phyloP scores from a whole-genome alignment of 192 early-diverging fungal genomes.

The Coemansia sp. region DNA sequence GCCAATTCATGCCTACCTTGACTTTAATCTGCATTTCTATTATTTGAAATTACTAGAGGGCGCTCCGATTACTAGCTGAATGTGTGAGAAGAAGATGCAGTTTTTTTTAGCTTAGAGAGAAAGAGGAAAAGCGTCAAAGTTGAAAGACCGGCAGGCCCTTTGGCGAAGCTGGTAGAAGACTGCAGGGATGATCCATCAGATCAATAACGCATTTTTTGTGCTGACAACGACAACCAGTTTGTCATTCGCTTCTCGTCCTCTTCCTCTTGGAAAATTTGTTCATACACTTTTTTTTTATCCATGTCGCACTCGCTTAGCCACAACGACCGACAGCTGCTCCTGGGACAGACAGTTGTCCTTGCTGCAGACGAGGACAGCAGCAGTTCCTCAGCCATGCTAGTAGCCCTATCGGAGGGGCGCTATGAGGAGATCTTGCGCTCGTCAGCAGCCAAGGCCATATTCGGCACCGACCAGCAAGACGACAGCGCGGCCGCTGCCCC shows the following conservation, averaged over 20 bases:
- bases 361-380: background rate
- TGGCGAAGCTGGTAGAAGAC: too few species aligned
- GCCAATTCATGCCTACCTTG: constrained; percentile 16
- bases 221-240: too few species aligned
- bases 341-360: constrained; percentile 20
- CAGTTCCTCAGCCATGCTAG: background rate
- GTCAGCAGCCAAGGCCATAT: constrained; percentile 42
- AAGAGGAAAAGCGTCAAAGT: too few species aligned
- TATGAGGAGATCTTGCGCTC: constrained; percentile 59
- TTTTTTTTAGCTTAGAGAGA: too few species aligned
- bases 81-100: constrained; percentile 2
- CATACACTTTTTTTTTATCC: background rate
- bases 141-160: too few species aligned
- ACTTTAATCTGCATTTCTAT: constrained; percentile 24
- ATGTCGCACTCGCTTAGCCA: background rate
- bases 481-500: constrained; percentile 16
- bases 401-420: constrained; percentile 42
- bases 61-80: too few species aligned
- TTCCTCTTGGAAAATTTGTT: background rate
- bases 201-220: too few species aligned
- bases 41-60: background rate
- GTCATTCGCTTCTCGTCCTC: background rate
- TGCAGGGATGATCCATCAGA: too few species aligned
- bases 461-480: constrained; percentile 55
- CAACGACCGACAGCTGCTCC: constrained; percentile 18